Base-by-base conservation (phyloP, 2,329 filamentous ascomycete species). In the Periconia sp. region DNA sequence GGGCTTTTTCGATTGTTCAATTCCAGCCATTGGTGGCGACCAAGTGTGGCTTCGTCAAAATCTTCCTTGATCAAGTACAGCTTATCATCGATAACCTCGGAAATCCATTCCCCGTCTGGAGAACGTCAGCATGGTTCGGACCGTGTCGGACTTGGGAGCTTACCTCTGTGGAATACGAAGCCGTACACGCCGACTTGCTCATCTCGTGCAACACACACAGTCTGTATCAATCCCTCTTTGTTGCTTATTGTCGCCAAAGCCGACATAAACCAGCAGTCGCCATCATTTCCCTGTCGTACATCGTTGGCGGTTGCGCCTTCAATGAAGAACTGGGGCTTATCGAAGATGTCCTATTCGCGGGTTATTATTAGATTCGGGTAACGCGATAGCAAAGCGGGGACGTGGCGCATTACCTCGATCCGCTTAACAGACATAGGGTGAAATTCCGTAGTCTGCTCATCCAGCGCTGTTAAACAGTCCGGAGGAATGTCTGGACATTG, bases 21-120 rank as follows among this genome's bases (percentile, higher is more conserved):
- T 64, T 91, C 87, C 63, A 91, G 84, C 66, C 91, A 83, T 20
- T 91, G 79, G 50, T 89, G 83, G 40, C 90, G 84, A 66, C 92
- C 88, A 47, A 89, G 86, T 1, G 85, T 87, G 33, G 77, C 68
- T 49, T 90, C 89, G 60, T 95, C 90, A 77, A 91, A 95, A 66
- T 89, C 88, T 5, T 90, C 88, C 1, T 89, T 90, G 55, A 87
- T 90, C 17, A 96, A 82, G 70, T 90, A 95, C 2, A 96, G 81
- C 74, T 95, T 95, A 73, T 96, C 92, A 67, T 96, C 92, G 54
- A 96, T 86, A 57, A 96, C 92, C 53, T 90, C 92, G 63, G 92
- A 91, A 52, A 93, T 89, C 92, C 91, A 96, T 73, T 94, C 90
- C 49, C 91, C 91, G 62, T 93, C 90, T 83, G 59, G 45, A 45